Base-by-base conservation (phyloP, 176 grass and related monocot species). In the Phoenix dactylifera region DNA sequence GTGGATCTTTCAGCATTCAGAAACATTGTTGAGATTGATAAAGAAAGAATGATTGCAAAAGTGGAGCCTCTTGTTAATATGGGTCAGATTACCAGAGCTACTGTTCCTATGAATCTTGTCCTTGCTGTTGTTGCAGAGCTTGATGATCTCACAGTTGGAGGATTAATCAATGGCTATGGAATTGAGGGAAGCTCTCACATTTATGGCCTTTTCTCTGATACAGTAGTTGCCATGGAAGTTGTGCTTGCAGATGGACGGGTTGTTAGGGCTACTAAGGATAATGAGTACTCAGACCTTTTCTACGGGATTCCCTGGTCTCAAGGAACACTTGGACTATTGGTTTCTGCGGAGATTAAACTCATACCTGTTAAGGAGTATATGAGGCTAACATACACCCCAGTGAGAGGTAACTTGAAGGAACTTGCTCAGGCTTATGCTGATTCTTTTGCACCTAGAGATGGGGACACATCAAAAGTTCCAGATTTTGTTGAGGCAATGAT, bases 401-500 rank as follows among this genome's bases (percentile, higher is more conserved):
- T 70, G 4, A 82, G 48, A 51, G 91, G 91, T 24, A 50, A 32
- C 2, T 60, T 96, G 54, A 79, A 74, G 69, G 86, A 96, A 4
- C 54, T 90, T 1, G 86, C 83, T 0, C 86, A 90, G 44, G 83
- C 74, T 18, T 90, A 90, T 16, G 83, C 83, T 0, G 91, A 96
- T 48, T 77, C 86, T 5, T 87, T 90, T 22, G 91, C 86, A 0
- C 91, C 86, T 29, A 73, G 79, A 28, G 88, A 98, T 30, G 93
- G 93, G 2, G 82, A 97, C 63, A 70, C 75, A 0, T 66, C 83
- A 20, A 97, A 98, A 67, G 77, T 98, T 39, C 93, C 93, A 15
- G 93, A 98, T 67, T 98, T 98, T 48, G 88, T 98, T 3, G 93
- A 98, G 67, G 79, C 72, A 62, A 98, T 92, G 88, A 70, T 98